Conservation (phyloP, 169 alveolate genomes). For the Theileria annulata region DNA sequence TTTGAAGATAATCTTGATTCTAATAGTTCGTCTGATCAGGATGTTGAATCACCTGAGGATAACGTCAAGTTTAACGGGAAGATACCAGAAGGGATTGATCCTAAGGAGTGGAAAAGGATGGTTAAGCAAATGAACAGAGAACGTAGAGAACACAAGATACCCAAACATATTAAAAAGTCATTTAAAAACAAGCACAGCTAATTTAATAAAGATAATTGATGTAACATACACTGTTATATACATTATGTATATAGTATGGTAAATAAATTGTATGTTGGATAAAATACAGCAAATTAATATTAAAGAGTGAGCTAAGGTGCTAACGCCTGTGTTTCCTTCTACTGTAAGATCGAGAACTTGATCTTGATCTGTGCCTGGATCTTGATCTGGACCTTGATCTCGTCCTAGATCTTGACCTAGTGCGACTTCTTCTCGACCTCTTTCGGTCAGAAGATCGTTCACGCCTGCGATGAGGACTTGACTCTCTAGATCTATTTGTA, state of each 20-base stretch:
- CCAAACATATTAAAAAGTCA: slow-evolving; percentile 81
- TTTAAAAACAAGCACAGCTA: slow-evolving; percentile 54
- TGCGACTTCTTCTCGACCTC: background rate
- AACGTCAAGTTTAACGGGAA: slow-evolving; percentile 72
- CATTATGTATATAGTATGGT: background rate
- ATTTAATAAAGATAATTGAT: background rate
- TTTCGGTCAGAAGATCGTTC: background rate
- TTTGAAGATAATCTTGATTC: slow-evolving; percentile 4
- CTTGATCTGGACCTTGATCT: slow-evolving; percentile 2
- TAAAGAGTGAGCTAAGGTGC: background rate
- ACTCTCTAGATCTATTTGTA: background rate
- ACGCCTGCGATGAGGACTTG: background rate
- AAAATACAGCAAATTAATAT: background rate
- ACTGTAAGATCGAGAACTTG: slow-evolving; percentile 7
- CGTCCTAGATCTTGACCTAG: slow-evolving; percentile 9
- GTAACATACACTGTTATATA: background rate
- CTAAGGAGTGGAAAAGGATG: slow-evolving; percentile 82
- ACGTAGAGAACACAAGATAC: slow-evolving; percentile 76
- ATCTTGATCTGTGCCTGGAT: background rate
- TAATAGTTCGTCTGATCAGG: background rate
- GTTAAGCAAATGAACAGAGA: slow-evolving; percentile 81
- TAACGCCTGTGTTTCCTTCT: slow-evolving; percentile 4
- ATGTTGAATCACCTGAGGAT: background rate
- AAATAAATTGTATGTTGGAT: background rate
- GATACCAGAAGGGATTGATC: slow-evolving; percentile 80